Evolutionary conservation across 2,329 filamentous ascomycete genomes (phyloP).

Genomic region (Penicillium sp.): DNA sequence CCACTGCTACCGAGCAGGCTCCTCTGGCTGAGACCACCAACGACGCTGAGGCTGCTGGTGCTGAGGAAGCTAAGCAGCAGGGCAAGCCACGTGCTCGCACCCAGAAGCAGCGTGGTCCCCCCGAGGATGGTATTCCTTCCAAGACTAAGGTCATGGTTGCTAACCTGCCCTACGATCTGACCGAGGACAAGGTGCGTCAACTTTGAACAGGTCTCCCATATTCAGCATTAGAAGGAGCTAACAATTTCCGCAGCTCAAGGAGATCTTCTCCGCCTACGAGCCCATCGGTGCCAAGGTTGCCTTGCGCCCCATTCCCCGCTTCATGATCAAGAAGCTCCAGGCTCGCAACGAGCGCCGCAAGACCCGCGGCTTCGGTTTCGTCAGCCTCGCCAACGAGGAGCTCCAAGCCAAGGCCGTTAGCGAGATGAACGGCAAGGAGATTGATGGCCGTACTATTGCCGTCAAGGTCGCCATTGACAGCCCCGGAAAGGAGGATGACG

Average conservation of each 20-base stretch:
- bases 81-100: slow-evolving; percentile 50
- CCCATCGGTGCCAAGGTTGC: slow-evolving; percentile 97
- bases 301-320: slow-evolving; percentile 94
- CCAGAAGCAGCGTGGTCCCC: slow-evolving; percentile 85
- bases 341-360: slow-evolving; percentile 97
- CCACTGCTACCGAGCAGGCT: slow-evolving; percentile 44
- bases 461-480: slow-evolving; percentile 99
- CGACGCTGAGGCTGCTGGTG: slow-evolving; percentile 39
- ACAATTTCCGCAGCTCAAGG: slow-evolving; percentile 70
- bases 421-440: slow-evolving; percentile 99
- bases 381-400: slow-evolving; percentile 92
- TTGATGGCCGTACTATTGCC: slow-evolving; percentile 97
- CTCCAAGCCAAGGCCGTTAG: slow-evolving; percentile 93
- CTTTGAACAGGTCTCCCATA: neutral
- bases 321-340: slow-evolving; percentile 99
- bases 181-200: slow-evolving; percentile 82
- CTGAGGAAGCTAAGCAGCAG: slow-evolving; percentile 41
- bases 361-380: slow-evolving; percentile 98
- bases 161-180: slow-evolving; percentile 97
- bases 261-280: slow-evolving; percentile 90
- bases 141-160: slow-evolving; percentile 99
- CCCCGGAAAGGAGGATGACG: slow-evolving; percentile 97
- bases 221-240: neutral
- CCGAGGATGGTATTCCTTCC: slow-evolving; percentile 94
- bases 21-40: slow-evolving; percentile 63